These are phyloP conservation scores for Priceomyces carsonii DNA, from an alignment of 805 yeast species.

Conservation along the genomic window DNA sequence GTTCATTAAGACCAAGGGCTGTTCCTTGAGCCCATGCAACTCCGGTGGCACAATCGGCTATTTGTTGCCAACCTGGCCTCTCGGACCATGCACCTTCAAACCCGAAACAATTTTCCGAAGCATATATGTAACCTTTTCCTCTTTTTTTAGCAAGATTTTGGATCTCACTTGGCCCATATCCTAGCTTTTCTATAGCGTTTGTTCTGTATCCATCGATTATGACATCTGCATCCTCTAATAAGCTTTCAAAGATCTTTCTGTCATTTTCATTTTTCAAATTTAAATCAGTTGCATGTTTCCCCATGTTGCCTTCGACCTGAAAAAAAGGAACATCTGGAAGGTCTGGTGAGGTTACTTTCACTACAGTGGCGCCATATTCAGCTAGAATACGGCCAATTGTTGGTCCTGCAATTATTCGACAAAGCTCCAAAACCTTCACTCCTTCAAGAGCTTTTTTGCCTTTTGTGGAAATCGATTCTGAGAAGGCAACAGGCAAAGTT, in stretches of 20 bases:
- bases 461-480: slow-evolving; percentile 6
- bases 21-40: slow-evolving; percentile 33
- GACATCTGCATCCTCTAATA: slow-evolving; percentile 31
- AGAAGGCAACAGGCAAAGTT: slow-evolving; percentile 22
- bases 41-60: slow-evolving; percentile 34
- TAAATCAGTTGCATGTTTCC: slow-evolving; percentile 30
- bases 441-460: slow-evolving; percentile 26
- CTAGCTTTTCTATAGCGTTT: slow-evolving; percentile 26
- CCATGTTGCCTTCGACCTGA: slow-evolving; percentile 35
- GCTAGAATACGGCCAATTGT: slow-evolving; percentile 31
- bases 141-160: slow-evolving; percentile 24
- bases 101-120: slow-evolving; percentile 33
- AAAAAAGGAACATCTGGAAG: slow-evolving; percentile 34
- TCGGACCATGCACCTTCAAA: slow-evolving; percentile 28
- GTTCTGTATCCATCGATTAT: slow-evolving; percentile 33
- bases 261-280: slow-evolving; percentile 27
- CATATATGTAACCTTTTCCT: slow-evolving; percentile 32
- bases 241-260: slow-evolving; percentile 22
- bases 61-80: slow-evolving; percentile 40
- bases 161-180: slow-evolving; percentile 28
- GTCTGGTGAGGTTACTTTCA: slow-evolving; percentile 25
- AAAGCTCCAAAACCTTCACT: slow-evolving; percentile 31
- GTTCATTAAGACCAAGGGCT: slow-evolving; percentile 25
- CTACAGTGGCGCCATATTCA: slow-evolving; percentile 33
- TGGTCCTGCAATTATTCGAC: slow-evolving; percentile 35